A percentile compares a stretch with the other conserved stretches of the same genome.
These are phyloP conservation scores for Pythium oligandrum DNA, from an alignment of 352 stramenopile species.

Conservation along the genomic window DNA sequence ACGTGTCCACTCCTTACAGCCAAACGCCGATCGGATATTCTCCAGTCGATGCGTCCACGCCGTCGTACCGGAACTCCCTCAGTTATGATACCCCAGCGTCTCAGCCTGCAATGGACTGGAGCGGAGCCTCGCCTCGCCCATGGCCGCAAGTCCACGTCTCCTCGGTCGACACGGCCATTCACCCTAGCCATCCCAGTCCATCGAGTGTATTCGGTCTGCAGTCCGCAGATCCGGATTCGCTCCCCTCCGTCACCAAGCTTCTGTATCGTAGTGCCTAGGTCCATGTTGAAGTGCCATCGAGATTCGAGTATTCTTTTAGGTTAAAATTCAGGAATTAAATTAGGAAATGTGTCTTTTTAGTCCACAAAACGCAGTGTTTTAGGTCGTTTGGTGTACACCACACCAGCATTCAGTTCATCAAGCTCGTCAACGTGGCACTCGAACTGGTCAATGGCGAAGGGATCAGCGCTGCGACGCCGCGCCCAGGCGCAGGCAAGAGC, in stretches of 20 bases:
- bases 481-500: conserved; percentile 20
- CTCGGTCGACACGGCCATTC: conserved; percentile 15
- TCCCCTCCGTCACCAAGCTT: conserved; percentile 62
- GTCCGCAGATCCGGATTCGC: conserved; percentile 31
- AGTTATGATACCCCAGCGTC: too few species aligned
- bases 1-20: conserved; percentile 10
- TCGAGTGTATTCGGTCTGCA: conserved; percentile 3
- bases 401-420: too few species aligned
- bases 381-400: too few species aligned
- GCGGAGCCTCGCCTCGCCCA: too few species aligned
- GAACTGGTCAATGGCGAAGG: conserved; percentile 12
- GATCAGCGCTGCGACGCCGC: conserved; percentile 16
- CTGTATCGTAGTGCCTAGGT: conserved; percentile 26
- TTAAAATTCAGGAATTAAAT: too few species aligned
- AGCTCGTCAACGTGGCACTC: too few species aligned
- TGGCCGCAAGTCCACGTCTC: neutral
- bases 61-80: too few species aligned
- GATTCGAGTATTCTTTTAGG: too few species aligned
- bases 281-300: neutral
- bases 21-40: conserved; percentile 1
- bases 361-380: too few species aligned
- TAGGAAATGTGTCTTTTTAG: too few species aligned
- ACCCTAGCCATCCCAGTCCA: conserved; percentile 6
- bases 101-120: too few species aligned
- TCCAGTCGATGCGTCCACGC: too few species aligned